Evolutionary conservation across 345 rosid genomes (phyloP).

Genomic region (Turritis glabra): DNA sequence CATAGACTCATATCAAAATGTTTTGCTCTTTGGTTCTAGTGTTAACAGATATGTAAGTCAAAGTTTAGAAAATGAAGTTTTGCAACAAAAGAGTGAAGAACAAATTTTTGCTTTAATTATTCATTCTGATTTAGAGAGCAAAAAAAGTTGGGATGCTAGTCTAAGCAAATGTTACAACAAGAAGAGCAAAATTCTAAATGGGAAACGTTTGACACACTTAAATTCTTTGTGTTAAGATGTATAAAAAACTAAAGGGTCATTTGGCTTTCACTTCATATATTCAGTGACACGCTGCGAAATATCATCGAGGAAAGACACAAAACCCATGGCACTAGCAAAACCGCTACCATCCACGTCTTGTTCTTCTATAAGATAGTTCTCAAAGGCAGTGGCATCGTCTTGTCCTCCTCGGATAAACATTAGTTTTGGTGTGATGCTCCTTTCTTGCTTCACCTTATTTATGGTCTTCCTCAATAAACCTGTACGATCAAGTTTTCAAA

Average conservation of each 20-base stretch:
- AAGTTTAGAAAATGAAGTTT: neutral
- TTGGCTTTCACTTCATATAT: conserved; percentile 63
- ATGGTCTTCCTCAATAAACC: conserved; percentile 79
- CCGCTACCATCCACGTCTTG: conserved; percentile 93
- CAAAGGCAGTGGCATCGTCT: conserved; percentile 79
- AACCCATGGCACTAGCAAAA: conserved; percentile 83
- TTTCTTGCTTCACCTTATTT: conserved; percentile 84
- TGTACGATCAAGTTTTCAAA: conserved; percentile 3
- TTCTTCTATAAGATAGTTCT: conserved; percentile 92
- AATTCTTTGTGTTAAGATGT: neutral
- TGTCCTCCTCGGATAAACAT: conserved; percentile 80
- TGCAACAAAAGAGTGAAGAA: neutral
- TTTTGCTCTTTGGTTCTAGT: neutral
- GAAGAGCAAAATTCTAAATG: conserved; percentile 20
- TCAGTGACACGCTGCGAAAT: conserved; percentile 75
- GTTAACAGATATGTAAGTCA: neutral
- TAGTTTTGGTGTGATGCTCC: conserved; percentile 85
- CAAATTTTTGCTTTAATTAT: neutral
- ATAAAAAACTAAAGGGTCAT: neutral
- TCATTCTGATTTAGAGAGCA: neutral
- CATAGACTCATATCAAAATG: neutral
- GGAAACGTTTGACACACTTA: neutral
- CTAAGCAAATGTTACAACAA: conserved; percentile 31
- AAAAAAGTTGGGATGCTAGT: conserved; percentile 10
- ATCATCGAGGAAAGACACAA: conserved; percentile 91